These are phyloP conservation scores for Neonectria hederae DNA, from an alignment of 2,329 filamentous ascomycete genomes.

Conservation along the genomic window DNA sequence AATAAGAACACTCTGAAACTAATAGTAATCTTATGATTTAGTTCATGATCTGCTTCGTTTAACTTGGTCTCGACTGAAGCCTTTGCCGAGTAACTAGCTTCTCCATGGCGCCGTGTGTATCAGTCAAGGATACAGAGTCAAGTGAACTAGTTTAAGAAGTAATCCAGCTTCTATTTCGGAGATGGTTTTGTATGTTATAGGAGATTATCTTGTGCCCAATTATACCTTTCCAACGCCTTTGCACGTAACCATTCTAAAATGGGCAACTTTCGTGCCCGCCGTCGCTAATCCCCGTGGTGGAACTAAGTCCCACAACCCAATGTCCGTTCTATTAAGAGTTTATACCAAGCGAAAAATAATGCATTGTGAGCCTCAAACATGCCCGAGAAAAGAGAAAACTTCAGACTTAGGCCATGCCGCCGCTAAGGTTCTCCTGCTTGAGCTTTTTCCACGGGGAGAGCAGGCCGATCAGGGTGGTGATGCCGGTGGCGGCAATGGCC, in stretches of 20 bases:
- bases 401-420: slow-evolving; percentile 44
- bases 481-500: slow-evolving; percentile 58
- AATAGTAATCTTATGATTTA: too few relatives aligned
- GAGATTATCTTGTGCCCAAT: slow-evolving; percentile 19
- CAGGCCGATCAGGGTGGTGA: slow-evolving; percentile 49
- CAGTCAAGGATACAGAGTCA: not conserved
- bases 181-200: not conserved
- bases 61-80: not conserved
- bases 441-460: slow-evolving; percentile 52
- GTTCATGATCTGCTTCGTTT: rapidly evolving
- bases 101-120: too few relatives aligned
- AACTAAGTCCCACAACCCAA: not conserved
- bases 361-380: not conserved
- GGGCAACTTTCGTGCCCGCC: not conserved
- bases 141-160: not conserved
- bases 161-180: not conserved
- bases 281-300: slow-evolving; percentile 1
- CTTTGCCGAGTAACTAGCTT: not conserved
- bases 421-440: slow-evolving; percentile 42
- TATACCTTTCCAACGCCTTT: slow-evolving; percentile 20
- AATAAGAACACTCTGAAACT: too few relatives aligned
- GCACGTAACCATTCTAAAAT: slow-evolving; percentile 12
- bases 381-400: not conserved
- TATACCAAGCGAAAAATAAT: not conserved
- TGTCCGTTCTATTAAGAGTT: not conserved